Conservation (phyloP, 2,329 filamentous ascomycete species). For the Eurotiales sp. region DNA sequence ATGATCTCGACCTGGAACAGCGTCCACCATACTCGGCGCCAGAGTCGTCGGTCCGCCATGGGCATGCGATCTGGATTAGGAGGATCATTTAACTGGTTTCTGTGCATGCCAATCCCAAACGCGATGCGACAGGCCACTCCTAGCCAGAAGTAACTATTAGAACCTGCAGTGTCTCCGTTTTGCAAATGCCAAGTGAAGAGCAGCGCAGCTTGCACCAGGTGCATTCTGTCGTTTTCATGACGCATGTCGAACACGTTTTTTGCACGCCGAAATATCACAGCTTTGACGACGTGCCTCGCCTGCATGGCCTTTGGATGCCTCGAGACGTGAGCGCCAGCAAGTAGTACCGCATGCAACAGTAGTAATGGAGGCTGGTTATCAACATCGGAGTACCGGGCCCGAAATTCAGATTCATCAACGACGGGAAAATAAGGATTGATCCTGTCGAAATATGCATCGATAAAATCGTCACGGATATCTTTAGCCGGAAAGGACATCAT, state of each 20-base stretch:
- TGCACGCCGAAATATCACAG: slow-evolving; percentile 1
- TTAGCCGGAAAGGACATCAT: not conserved
- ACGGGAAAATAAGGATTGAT: not conserved
- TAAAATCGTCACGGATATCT: not conserved
- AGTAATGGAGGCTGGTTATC: not conserved
- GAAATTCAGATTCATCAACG: not conserved
- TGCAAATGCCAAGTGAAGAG: slow-evolving; percentile 2
- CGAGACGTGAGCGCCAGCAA: slow-evolving; percentile 1
- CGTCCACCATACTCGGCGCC: not conserved
- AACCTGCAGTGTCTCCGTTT: not conserved
- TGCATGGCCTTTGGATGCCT: not conserved
- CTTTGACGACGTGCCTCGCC: not conserved
- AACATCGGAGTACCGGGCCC: not conserved
- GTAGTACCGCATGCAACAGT: not conserved
- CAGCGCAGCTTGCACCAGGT: slow-evolving; percentile 4
- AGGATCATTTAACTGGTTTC: not conserved
- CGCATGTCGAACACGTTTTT: not conserved
- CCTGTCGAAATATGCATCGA: not conserved
- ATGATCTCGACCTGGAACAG: not conserved
- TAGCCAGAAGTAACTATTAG: slow-evolving; percentile 1
- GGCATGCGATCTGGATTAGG: not conserved
- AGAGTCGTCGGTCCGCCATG: not conserved
- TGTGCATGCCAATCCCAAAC: slow-evolving; percentile 2
- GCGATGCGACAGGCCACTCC: slow-evolving; percentile 4
- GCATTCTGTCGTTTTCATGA: slow-evolving; percentile 3